These are phyloP conservation scores for Poterioochromonas sp. DNA, from an alignment of 352 stramenopile genomes.

Conservation along the genomic window DNA sequence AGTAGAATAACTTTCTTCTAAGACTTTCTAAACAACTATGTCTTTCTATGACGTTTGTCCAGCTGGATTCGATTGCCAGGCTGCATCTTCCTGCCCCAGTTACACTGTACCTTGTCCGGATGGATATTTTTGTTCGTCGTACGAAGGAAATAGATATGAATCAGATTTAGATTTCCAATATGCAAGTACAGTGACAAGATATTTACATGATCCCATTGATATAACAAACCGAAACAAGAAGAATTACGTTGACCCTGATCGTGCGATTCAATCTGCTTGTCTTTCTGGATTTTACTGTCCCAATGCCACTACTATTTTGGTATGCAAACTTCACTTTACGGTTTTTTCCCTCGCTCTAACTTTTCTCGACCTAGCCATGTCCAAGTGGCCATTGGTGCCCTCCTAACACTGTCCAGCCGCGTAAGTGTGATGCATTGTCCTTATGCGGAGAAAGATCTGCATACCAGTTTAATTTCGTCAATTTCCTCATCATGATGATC, in stretches of 20 bases:
- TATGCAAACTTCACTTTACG: neutral
- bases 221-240: neutral
- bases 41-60: neutral
- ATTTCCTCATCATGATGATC: neutral
- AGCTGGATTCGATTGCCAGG: neutral
- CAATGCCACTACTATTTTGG: neutral
- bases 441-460: neutral
- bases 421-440: neutral
- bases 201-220: neutral
- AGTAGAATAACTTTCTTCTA: no score
- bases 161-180: neutral
- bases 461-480: conserved; percentile 9
- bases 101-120: neutral
- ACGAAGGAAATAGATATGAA: neutral
- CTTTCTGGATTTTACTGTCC: conserved; percentile 3
- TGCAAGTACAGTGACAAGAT: neutral
- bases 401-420: neutral
- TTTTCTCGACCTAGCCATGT: neutral
- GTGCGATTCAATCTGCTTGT: neutral
- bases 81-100: neutral
- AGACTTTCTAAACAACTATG: no score
- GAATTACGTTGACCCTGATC: neutral
- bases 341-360: neutral
- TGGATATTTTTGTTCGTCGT: conserved; percentile 2
- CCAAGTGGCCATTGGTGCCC: neutral